A percentile compares a stretch with the other conserved stretches of the same genome.
Evolutionary conservation across 1,284 basidiomycete species (phyloP).

Genomic region (Meripilus lineatus): DNA sequence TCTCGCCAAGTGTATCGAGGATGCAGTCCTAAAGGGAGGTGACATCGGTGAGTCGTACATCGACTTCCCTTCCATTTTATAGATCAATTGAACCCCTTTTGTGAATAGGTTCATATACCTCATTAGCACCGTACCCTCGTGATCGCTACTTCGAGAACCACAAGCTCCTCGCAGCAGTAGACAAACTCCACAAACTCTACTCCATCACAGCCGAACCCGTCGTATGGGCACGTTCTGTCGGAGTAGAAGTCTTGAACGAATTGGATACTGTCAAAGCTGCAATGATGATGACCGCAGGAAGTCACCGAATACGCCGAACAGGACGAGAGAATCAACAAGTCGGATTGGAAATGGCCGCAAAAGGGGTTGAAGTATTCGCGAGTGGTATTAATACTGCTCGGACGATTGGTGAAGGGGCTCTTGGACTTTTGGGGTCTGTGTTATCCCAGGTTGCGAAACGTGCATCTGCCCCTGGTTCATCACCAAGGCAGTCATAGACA

Average conservation of each 20-base stretch:
- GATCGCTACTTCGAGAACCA: slow-evolving; percentile 86
- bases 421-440: slow-evolving; percentile 17
- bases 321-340: slow-evolving; percentile 8
- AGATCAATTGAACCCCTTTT: neutral
- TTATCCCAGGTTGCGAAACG: slow-evolving; percentile 12
- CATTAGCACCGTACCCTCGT: slow-evolving; percentile 72
- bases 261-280: slow-evolving; percentile 76
- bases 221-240: slow-evolving; percentile 83
- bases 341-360: slow-evolving; percentile 24
- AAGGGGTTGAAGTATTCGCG: slow-evolving; percentile 23
- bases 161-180: slow-evolving; percentile 74
- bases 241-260: slow-evolving; percentile 90
- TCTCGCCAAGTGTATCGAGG: slow-evolving; percentile 59
- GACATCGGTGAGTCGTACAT: slow-evolving; percentile 69
- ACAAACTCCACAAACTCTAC: slow-evolving; percentile 89
- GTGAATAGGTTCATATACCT: slow-evolving; percentile 65
- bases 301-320: slow-evolving; percentile 22
- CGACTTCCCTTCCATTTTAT: neutral
- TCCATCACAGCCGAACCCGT: slow-evolving; percentile 58
- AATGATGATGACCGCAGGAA: slow-evolving; percentile 79
- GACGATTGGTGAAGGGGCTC: slow-evolving; percentile 15
- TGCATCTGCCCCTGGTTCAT: neutral
- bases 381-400: slow-evolving; percentile 15
- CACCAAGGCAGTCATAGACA: too few relatives aligned
- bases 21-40: slow-evolving; percentile 55